Base-by-base conservation (phyloP, 805 yeast species). In the Yarrowia deformans region DNA sequence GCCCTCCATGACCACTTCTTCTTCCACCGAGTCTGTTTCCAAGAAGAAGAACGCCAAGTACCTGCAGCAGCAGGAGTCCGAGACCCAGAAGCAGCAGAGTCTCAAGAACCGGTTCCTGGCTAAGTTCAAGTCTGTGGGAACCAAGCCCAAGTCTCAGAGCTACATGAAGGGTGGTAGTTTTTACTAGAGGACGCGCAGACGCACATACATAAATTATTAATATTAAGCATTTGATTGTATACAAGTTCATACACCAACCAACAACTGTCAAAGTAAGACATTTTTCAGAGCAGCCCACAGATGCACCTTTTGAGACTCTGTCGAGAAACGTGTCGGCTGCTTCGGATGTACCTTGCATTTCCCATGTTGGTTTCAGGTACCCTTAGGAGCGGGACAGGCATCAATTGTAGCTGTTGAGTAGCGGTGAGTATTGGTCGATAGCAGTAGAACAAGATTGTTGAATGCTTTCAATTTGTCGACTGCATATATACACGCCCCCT, bases 81-180 rank as follows among this genome's bases (percentile, higher is more conserved):
- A 42, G 32, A 34, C 52, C 14, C 48, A 43, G 40, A 60, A 45
- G 32, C 40, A 43, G 39, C 52, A 43, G 52, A 45, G 52, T n/a
- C 8, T 34, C 43, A 60, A 60, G 52, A 42, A 60, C 52, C 50
- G 66, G 34, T 34, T 60, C 42, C 29, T 60, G 66, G 50, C 66
- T 12, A 60, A 60, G 50, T 60, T 60, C 66, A 42, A 45, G 66
- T 43, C 66, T 7, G 66, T 43, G 8, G 49, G 49, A 3, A 32
- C 5, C 9, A 43, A 34, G 50, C n/a, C n/a, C 52, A 60, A 34
- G 52, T n/a, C 52, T 8, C 66, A 32, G 45, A 45, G 52, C 14
- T 60, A 34, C 10, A 60, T 45, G 66, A 40, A 42, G 52, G 66
- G 66, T 4, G 66, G 66, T 32, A 60, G 66, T 60, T 60, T 60